Conservation (phyloP, 495 filamentous ascomycete species). For the Aspergillus avenaceus region DNA sequence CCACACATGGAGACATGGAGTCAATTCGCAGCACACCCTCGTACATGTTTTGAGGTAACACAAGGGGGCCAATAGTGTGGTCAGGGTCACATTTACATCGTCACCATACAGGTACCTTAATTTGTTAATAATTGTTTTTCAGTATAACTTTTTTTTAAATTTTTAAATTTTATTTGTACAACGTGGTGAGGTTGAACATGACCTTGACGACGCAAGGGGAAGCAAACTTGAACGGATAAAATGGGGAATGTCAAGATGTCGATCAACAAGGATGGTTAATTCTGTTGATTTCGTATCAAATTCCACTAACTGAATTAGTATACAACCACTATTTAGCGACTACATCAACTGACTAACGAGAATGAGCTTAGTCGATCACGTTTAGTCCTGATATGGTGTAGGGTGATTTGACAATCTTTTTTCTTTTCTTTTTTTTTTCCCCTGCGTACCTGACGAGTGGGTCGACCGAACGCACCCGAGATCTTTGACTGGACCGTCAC, state of each 20-base stretch:
- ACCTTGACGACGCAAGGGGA: background rate
- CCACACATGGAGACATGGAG: too few species aligned
- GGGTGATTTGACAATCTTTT: background rate
- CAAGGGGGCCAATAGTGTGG: background rate
- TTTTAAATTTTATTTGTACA: background rate
- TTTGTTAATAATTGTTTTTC: too few species aligned
- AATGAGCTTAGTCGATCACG: background rate
- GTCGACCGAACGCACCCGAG: background rate
- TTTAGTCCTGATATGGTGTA: background rate
- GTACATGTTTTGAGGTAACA: too few species aligned
- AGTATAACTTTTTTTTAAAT: too few species aligned
- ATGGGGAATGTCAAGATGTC: background rate
- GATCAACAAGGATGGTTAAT: background rate
- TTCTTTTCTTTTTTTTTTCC: too few species aligned
- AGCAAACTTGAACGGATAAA: background rate
- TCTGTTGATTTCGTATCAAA: background rate
- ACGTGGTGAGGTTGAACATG: background rate
- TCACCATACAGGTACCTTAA: background rate
- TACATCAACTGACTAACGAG: background rate
- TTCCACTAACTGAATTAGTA: background rate
- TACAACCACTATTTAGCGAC: background rate
- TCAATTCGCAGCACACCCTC: too few species aligned
- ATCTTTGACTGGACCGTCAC: background rate
- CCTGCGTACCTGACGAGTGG: background rate
- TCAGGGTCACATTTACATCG: background rate